These are phyloP conservation scores for Hypsizygus marmoreus DNA, from an alignment of 768 basidiomycete genomes.

Conservation along the genomic window DNA sequence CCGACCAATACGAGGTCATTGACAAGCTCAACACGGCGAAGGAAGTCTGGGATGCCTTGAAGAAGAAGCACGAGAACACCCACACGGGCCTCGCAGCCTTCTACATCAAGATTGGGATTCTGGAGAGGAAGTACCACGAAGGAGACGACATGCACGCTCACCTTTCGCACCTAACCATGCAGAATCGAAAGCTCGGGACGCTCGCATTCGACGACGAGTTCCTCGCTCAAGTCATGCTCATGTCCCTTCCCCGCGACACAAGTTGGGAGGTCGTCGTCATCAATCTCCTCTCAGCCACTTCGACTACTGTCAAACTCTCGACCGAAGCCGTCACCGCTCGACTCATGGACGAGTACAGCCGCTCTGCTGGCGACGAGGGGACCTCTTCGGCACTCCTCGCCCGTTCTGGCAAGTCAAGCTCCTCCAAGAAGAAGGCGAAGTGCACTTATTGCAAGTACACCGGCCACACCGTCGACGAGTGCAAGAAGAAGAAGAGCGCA, in stretches of 20 bases:
- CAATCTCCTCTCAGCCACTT: conserved; percentile 9
- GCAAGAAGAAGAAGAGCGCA: conserved; percentile 12
- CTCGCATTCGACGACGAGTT: too few relatives aligned
- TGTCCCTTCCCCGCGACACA: too few relatives aligned
- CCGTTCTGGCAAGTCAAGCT: background rate
- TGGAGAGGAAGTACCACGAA: conserved; percentile 5
- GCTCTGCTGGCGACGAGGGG: too few relatives aligned
- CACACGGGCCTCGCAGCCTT: background rate
- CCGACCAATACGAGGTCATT: background rate
- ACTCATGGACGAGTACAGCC: conserved; percentile 8
- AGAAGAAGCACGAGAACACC: background rate
- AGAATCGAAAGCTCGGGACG: conserved; percentile 8
- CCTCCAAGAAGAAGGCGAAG: conserved; percentile 3
- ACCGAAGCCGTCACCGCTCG: background rate
- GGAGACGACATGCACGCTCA: conserved; percentile 4
- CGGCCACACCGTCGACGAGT: conserved; percentile 8
- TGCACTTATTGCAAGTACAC: conserved; percentile 3
- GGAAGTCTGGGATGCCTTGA: background rate
- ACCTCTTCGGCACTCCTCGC: background rate
- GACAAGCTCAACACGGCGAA: background rate
- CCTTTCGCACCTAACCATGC: background rate
- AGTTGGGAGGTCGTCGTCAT: conserved; percentile 10
- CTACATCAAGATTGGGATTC: conserved; percentile 6
- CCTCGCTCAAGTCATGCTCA: too few relatives aligned
- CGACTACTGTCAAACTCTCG: background rate